A percentile compares a stretch with the other conserved stretches of the same genome.
Conservation (phyloP, 345 rosid genomes). For the Corymbia maculata region DNA sequence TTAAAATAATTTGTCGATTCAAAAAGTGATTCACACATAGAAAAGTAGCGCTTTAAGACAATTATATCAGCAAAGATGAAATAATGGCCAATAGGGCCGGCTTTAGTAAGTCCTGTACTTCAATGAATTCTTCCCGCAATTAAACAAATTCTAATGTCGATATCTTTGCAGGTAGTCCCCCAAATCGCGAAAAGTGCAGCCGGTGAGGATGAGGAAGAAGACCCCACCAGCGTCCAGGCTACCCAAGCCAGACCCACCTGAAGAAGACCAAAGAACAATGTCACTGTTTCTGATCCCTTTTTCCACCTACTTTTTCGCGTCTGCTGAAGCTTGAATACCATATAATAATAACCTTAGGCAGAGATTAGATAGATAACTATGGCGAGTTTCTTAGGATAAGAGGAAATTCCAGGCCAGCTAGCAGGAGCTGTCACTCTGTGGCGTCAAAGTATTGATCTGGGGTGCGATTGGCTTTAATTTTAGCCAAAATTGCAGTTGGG, state of each 20-base stretch:
- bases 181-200: conserved; percentile 1
- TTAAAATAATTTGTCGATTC: accelerated
- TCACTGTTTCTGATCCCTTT: background rate
- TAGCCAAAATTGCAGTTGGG: background rate
- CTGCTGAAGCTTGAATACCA: background rate
- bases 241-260: background rate
- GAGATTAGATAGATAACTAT: background rate
- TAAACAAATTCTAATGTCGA: background rate
- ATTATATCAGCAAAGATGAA: background rate
- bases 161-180: conserved; percentile 26
- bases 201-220: conserved; percentile 10
- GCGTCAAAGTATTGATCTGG: background rate
- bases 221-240: background rate
- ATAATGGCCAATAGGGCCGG: background rate
- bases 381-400: background rate
- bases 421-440: background rate
- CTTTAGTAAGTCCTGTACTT: background rate
- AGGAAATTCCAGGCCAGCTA: background rate
- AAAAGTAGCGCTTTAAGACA: background rate
- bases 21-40: background rate
- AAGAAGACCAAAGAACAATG: background rate
- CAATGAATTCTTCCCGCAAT: background rate
- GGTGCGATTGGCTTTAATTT: background rate
- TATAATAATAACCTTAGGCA: background rate
- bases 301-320: background rate